Conservation (phyloP, 257 asterid genomes). For the Datura wrightii region DNA sequence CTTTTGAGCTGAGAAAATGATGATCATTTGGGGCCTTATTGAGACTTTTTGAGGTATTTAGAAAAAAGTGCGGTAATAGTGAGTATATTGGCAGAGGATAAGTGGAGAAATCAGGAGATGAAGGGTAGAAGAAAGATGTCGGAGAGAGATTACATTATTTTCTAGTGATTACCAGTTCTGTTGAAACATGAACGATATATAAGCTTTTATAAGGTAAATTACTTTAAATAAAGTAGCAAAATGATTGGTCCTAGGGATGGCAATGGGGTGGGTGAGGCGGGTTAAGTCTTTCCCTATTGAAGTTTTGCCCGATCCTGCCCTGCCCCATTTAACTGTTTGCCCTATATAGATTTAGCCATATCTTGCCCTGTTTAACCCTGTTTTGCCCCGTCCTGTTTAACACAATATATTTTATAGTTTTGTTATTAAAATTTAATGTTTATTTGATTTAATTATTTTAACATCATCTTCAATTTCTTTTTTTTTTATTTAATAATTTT, state of each 20-base stretch:
- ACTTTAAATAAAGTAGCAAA: neutral
- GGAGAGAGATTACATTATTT: neutral
- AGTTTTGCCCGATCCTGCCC: no score
- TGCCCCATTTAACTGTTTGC: no score
- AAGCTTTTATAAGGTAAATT: neutral
- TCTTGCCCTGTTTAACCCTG: no score
- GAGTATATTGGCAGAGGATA: conserved; percentile 2
- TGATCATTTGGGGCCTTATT: neutral
- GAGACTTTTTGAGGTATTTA: neutral
- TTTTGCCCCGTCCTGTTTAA: no score
- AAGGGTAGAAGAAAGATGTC: neutral
- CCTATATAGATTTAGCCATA: no score
- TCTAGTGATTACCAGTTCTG: neutral
- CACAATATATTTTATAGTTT: no score
- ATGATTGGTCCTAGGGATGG: neutral
- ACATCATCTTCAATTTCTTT: no score
- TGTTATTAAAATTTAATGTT: no score
- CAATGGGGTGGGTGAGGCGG: no score
- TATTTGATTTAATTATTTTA: no score
- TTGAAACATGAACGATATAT: neutral
- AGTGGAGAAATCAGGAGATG: neutral
- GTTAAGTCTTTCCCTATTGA: no score
- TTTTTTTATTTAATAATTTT: no score
- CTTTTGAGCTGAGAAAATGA: neutral
- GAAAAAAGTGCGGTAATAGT: neutral